Evolutionary conservation across 1,284 basidiomycete species (phyloP), one percentile per base, ranked within the genome.

Genomic region (Rhodofomes roseus): DNA sequence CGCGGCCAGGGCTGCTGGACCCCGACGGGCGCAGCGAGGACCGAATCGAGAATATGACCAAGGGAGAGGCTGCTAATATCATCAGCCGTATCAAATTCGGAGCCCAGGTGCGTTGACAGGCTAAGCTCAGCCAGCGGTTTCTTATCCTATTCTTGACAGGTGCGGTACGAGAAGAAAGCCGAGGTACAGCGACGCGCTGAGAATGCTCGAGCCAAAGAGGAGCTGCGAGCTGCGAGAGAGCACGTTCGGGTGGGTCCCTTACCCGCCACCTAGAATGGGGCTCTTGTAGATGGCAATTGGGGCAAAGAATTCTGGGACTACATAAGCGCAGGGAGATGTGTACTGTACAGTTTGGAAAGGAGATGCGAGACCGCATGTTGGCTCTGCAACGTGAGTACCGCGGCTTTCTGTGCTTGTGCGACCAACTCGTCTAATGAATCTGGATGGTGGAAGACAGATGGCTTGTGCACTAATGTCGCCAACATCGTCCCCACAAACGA

Each of bases 401-500:
- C 89, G 14, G 89, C 89, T 60, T 75, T 71, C 67, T 92, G 90
- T 4, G 87, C 85, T 34, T 74, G 69, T 20, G 70, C 69, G 4
- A 92, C 74, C 1, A 77, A 69, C 16, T 68, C 65, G 1, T 76
- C 74, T 58, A 91, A 65, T 4, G 72, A 65, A 11, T 65, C 61
- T 16, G 81, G 80, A 59, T 77, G 71, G n/a, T 75, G 71, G 61
- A 90, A 84, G 9, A 75, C 69, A 11, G 64, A 64, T 16, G 77
- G 79, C 48, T 79, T 70, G 23, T 76, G 71, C 4, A 80, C 73
- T 14, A 92, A 70, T 23, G 75, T 72, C 1, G 89, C 86, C 20
- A 92, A 73, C 22, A 95, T 69, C 0, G 87, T 82, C 8, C 93
- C 94, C 3, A 92, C 93, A 22, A 96, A 82, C 2, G 92, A 88